Base-by-base conservation (phyloP, 2,329 filamentous ascomycete genomes). In the Alternaria sp. region DNA sequence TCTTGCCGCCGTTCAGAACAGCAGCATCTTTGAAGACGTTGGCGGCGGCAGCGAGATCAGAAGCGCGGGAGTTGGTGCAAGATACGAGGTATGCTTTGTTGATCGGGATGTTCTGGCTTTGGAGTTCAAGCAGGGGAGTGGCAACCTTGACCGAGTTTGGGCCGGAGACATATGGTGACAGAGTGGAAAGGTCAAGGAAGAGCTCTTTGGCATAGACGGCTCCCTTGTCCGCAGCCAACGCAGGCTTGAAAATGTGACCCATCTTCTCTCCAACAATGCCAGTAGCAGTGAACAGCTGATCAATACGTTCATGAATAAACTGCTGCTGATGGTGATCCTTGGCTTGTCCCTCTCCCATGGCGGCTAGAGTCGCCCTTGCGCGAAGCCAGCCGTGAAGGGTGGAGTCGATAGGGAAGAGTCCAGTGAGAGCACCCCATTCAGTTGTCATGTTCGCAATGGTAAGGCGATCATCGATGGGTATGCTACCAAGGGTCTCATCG, bases 71-170 rank as follows among this genome's bases (percentile, higher is more conserved):
- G 80, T 97, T 97, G 6, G 94, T 98, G 82, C 94, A 98, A 0
- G 90, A 93, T 0, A 97, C 90, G 0, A 97, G 83, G 76, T 97
- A 97, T 0, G 92, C 93, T 74, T 91, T 93, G 81, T 97, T 81
- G 22, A 98, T 79, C 49, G 87, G 85, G 76, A 98, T 96, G 65
- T 91, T 81, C 74, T 94, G 83, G 0, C 85, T 75, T 69, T 90
- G 90, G 1, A 98, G 86, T 32, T 94, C 88, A 5, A 83, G 80
- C 1, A 98, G 79, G 0, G 94, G 92, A 0, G 89, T 96, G 0
- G 91, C 88, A 0, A 97, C 82, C 79, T 97, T 97, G 72, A 97
- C 93, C 0, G 91, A 94, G 80, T 97, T 97, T 0, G 94, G 94
- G 0, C 94, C 94, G 0, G 93, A 85, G 9, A 97, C 89, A 57